Conservation (phyloP, 345 rosid genomes). For the Eucalyptus dawsonii region DNA sequence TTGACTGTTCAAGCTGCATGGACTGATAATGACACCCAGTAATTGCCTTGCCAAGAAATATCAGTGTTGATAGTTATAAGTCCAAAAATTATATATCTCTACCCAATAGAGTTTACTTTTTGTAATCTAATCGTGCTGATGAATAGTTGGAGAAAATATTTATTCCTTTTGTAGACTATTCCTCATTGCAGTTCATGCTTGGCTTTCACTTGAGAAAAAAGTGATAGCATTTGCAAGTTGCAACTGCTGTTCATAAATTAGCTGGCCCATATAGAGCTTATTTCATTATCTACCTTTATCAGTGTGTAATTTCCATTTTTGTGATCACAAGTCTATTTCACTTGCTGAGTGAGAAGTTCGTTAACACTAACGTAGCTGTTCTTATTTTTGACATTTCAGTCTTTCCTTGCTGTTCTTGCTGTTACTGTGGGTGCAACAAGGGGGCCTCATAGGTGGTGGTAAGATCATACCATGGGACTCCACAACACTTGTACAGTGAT, state of each 20-base stretch:
- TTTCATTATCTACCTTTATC: neutral
- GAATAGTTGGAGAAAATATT: neutral
- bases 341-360: neutral
- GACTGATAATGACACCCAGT: neutral
- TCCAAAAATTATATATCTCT: neutral
- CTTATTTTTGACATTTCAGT: conserved; percentile 16
- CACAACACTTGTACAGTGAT: neutral
- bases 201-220: neutral
- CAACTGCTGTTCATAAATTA: neutral
- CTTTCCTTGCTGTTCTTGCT: conserved; percentile 45
- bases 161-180: neutral
- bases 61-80: neutral
- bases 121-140: neutral
- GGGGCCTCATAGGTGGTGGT: conserved; percentile 47
- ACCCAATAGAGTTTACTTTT: neutral
- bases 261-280: neutral
- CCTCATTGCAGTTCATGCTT: neutral
- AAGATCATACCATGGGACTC: neutral
- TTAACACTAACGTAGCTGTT: neutral
- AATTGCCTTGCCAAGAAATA: neutral
- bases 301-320: neutral
- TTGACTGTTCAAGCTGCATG: neutral
- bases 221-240: neutral
- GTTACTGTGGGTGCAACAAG: conserved; percentile 43
- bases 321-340: neutral